phyloP scores from a whole-genome alignment of 1,139 yeast genomes.

The Hemisphaericaspora xylanilytica region DNA sequence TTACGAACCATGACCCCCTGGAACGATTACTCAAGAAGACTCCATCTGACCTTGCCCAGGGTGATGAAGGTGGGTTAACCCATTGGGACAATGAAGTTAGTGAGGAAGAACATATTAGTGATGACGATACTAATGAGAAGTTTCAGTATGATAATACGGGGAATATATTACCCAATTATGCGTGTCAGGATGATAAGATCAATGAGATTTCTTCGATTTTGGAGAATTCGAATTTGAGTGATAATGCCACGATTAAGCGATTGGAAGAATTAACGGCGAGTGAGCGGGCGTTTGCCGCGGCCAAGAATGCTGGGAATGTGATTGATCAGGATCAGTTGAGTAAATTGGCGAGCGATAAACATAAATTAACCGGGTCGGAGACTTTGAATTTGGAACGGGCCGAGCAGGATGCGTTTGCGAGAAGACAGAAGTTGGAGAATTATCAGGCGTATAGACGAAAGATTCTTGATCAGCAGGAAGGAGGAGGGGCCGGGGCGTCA shows the following conservation, averaged over 20 bases:
- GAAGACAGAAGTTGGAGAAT: conserved; percentile 45
- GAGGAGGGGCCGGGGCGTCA: conserved; percentile 7
- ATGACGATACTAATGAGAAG: conserved; percentile 55
- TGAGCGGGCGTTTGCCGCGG: conserved; percentile 61
- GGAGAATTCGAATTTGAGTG: conserved; percentile 44
- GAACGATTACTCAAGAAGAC: conserved; percentile 38
- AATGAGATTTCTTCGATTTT: conserved; percentile 43
- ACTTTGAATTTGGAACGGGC: conserved; percentile 33
- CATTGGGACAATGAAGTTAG: conserved; percentile 45
- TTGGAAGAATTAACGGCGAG: conserved; percentile 59
- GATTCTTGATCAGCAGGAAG: conserved; percentile 48
- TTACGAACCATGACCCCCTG: conserved; percentile 57
- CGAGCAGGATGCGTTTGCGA: conserved; percentile 47
- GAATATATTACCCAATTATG: conserved; percentile 57
- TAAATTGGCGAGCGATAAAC: conserved; percentile 40
- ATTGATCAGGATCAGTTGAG: conserved; percentile 45
- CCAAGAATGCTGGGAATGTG: conserved; percentile 48
- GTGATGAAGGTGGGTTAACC: background rate
- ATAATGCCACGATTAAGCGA: conserved; percentile 41
- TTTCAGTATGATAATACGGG: conserved; percentile 63
- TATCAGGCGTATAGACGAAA: conserved; percentile 51
- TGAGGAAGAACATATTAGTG: conserved; percentile 69
- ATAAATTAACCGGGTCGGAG: conserved; percentile 46
- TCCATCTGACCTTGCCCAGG: conserved; percentile 14
- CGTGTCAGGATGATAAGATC: conserved; percentile 49